Evolutionary conservation across 2,329 filamentous ascomycete species (phyloP).

Genomic region (Botrytis fragariae): DNA sequence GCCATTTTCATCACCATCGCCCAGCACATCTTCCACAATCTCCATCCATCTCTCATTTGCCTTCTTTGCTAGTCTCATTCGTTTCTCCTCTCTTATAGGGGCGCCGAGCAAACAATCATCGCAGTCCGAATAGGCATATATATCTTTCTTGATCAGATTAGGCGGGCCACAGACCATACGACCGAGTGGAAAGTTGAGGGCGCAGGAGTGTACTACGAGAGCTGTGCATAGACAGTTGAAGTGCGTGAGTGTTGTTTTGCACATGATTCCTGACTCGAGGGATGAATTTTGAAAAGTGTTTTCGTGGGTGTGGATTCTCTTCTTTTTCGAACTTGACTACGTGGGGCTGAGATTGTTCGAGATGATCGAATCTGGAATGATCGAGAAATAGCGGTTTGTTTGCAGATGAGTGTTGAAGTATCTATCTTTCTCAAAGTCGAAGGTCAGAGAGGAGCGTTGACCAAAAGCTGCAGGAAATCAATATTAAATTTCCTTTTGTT

Average conservation of each 20-base stretch:
- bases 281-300: not conserved
- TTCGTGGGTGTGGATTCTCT: not conserved
- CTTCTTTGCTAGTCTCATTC: not conserved
- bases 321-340: not conserved
- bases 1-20: not conserved
- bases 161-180: slow-evolving; percentile 1
- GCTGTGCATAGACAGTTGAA: not conserved
- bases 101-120: not conserved
- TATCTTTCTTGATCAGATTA: not conserved
- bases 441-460: not conserved
- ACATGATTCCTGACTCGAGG: not conserved
- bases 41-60: not conserved
- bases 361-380: not conserved
- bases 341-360: not conserved
- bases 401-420: not conserved
- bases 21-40: not conserved
- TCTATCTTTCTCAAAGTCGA: not conserved
- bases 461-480: not conserved
- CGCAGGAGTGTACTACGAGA: not conserved
- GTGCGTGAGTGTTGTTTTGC: slow-evolving; percentile 8
- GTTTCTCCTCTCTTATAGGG: not conserved
- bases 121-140: slow-evolving; percentile 1
- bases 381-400: not conserved
- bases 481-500: not conserved
- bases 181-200: not conserved